phyloP scores from a whole-genome alignment of 2,329 filamentous ascomycete species.

The Botrytis squamosa region DNA sequence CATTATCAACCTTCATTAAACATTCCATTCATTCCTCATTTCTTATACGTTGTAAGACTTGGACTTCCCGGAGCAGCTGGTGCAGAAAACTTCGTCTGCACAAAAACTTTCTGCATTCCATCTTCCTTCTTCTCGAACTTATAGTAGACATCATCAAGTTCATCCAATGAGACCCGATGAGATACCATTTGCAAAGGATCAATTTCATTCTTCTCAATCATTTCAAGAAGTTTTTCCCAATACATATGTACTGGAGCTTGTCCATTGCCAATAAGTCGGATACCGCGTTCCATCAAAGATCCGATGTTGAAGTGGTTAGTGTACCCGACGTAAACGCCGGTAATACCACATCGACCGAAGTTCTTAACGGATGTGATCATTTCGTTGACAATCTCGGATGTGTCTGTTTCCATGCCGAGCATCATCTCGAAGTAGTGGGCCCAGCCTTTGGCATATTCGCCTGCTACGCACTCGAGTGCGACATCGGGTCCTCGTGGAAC shows the following conservation, averaged over 20 bases:
- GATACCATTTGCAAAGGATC: constrained; percentile 78
- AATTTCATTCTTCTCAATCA: constrained; percentile 65
- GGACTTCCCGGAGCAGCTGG: constrained; percentile 52
- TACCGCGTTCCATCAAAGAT: constrained; percentile 81
- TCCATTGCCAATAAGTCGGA: constrained; percentile 69
- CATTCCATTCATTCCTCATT: neutral
- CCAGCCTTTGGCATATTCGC: constrained; percentile 62
- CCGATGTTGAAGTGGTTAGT: constrained; percentile 43
- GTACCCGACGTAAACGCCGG: constrained; percentile 65
- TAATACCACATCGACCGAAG: constrained; percentile 73
- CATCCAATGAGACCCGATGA: constrained; percentile 73
- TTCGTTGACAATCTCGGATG: constrained; percentile 76
- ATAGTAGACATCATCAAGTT: constrained; percentile 65
- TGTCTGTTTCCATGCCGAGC: constrained; percentile 76
- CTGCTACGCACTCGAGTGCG: constrained; percentile 64
- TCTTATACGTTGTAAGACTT: constrained; percentile 7
- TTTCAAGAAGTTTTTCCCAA: constrained; percentile 72
- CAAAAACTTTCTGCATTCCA: constrained; percentile 77
- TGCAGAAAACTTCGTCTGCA: constrained; percentile 56
- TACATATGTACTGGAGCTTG: constrained; percentile 77
- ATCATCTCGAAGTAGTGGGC: constrained; percentile 57
- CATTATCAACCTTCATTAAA: neutral
- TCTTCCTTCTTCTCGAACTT: constrained; percentile 60
- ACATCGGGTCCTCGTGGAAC: constrained; percentile 73
- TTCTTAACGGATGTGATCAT: constrained; percentile 73